Conservation (phyloP, 202 grass and related monocot species). For the Elaeis oleifera region DNA sequence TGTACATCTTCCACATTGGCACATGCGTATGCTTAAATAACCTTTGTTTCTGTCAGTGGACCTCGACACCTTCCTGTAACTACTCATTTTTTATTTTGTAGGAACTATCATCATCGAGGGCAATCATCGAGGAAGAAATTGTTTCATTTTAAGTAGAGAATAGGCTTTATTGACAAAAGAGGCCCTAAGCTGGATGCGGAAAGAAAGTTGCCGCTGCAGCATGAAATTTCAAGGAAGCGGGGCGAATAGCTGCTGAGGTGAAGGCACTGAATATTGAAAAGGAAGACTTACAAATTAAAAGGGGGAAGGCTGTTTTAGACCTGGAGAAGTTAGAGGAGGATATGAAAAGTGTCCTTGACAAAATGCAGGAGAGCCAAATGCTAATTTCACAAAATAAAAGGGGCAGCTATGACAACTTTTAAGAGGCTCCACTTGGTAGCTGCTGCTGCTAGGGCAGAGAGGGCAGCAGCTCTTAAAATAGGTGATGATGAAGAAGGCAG, state of each 20-base stretch:
- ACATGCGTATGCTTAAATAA: too few species aligned
- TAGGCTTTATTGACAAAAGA: constrained; percentile 83
- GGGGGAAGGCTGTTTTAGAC: constrained; percentile 53
- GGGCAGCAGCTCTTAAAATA: constrained; percentile 62
- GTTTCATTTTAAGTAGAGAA: constrained; percentile 57
- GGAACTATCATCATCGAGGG: constrained; percentile 70
- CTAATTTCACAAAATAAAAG: constrained; percentile 68
- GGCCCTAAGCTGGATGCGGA: constrained; percentile 86
- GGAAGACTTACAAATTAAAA: constrained; percentile 63
- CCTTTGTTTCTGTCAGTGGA: background rate
- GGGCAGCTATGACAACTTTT: constrained; percentile 66
- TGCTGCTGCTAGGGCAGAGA: constrained; percentile 73
- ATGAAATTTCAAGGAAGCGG: constrained; percentile 92
- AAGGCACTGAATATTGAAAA: constrained; percentile 75
- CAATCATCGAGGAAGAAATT: constrained; percentile 72
- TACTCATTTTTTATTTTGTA: constrained; percentile 30
- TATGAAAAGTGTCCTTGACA: constrained; percentile 45
- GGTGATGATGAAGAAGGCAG: constrained; percentile 65
- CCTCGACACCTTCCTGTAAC: background rate
- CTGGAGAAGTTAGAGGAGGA: constrained; percentile 67
- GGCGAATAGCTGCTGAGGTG: constrained; percentile 69
- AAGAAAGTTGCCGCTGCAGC: constrained; percentile 94
- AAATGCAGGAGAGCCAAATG: constrained; percentile 66
- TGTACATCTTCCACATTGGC: background rate
- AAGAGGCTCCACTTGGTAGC: constrained; percentile 63